phyloP scores from a whole-genome alignment of 257 asterid species.

The Apocynum venetum region DNA sequence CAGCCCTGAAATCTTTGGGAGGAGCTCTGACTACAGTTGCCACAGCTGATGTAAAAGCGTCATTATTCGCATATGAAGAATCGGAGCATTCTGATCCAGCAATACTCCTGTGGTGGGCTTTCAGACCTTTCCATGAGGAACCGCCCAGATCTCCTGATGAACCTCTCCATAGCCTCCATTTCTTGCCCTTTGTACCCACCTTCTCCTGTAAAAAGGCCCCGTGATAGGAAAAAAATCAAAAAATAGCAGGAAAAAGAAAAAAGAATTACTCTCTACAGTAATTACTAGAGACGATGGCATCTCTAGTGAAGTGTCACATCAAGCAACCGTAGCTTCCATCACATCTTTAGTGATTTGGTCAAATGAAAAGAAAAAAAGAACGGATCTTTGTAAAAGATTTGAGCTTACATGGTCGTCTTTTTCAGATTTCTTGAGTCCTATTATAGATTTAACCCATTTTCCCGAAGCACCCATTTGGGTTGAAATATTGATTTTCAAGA shows the following conservation, averaged over 20 bases:
- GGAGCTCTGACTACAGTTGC: constrained; percentile 89
- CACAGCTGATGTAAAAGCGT: constrained; percentile 72
- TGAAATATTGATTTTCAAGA: constrained; percentile 17
- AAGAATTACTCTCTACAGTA: neutral
- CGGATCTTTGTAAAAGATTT: constrained; percentile 4
- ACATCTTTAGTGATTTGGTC: neutral
- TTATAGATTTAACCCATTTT: constrained; percentile 81
- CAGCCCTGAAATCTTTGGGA: constrained; percentile 77
- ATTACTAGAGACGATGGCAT: neutral
- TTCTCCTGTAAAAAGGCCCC: constrained; percentile 42
- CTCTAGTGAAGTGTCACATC: neutral
- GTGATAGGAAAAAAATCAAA: neutral
- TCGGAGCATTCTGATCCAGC: constrained; percentile 52
- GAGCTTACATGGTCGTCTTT: constrained; percentile 72
- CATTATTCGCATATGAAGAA: constrained; percentile 49
- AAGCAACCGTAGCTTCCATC: neutral
- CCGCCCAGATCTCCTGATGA: constrained; percentile 51
- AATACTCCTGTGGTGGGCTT: constrained; percentile 31
- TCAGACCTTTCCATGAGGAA: constrained; percentile 58
- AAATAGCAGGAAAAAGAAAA: neutral
- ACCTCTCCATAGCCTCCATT: constrained; percentile 85
- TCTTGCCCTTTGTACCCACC: constrained; percentile 58
- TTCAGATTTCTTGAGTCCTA: constrained; percentile 71
- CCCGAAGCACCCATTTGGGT: constrained; percentile 77
- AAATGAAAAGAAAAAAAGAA: neutral